Evolutionary conservation across 2,329 filamentous ascomycete species (phyloP), one percentile per base, ranked within the genome.

Genomic region (Metarhizium robertsii): DNA sequence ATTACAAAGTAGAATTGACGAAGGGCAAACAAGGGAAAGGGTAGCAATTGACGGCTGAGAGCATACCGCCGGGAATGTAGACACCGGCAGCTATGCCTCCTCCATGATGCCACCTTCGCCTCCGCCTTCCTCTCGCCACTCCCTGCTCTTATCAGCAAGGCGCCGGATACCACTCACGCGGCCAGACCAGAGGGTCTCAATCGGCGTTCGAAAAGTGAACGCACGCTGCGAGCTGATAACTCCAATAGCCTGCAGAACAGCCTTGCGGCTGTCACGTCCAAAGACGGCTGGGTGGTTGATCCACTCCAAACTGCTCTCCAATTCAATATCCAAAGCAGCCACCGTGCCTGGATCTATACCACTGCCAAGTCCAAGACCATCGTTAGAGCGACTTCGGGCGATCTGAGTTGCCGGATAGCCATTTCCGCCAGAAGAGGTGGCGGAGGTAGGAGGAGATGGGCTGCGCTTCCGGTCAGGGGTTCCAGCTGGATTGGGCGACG

Each of bases 201-300:
- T 87, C 0, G 90, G 85, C 2, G 92, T 94, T 53, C 92, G 85
- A 79, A 92, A 96, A 0, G 94, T 97, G 68, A 92, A 96, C 11
- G 88, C 92, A 50, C 94, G 83, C 72, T 99, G 94, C 6, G 89
- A 95, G 66, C 89, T 94, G 63, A 99, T 96, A 59, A 97, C 92
- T 6, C 94, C 92, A 61, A 99, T 97, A 16, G 92, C 90, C 70
- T 99, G 94, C 29, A 99, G 78, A 2, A 99, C 92, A 4, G 92
- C 90, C 75, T 99, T 99, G 65, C 94, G 86, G 56, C 89, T 94
- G 69, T 99, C 94, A 42, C 94, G 85, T 8, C 88, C 87, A 68
- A 99, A 99, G 2, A 97, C 90, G 2, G 92, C 92, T 1, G 94
- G 94, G 66, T 99, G 94, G 67, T 88, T 91, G 71, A 99, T 97